Evolutionary conservation across 2,329 filamentous ascomycete species (phyloP).

Genomic region (Ustulina deusta): DNA sequence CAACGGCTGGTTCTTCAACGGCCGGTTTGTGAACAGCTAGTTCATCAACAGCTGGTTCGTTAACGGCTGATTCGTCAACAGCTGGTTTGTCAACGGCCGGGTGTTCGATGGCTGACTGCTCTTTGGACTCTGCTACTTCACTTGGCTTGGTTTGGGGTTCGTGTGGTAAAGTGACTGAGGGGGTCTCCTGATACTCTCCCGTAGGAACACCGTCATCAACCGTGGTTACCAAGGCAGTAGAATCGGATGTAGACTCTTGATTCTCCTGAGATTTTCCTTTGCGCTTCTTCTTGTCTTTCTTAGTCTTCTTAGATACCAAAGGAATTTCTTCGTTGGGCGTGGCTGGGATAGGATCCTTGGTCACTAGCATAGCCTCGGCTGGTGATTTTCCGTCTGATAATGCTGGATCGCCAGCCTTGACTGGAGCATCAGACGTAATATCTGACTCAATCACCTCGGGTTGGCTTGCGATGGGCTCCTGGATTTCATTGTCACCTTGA

Average conservation of each 20-base stretch:
- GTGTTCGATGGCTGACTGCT: background rate
- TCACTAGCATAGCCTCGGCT: background rate
- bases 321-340: constrained; percentile 41
- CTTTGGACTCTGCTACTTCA: constrained; percentile 28
- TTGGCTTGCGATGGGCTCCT: background rate
- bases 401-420: constrained; percentile 2
- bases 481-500: background rate
- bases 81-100: background rate
- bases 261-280: constrained; percentile 41
- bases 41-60: background rate
- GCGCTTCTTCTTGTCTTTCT: constrained; percentile 48
- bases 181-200: constrained; percentile 1
- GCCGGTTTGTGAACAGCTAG: too few species aligned
- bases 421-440: background rate
- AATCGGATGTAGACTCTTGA: constrained; percentile 37
- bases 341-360: background rate
- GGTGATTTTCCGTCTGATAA: background rate
- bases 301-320: constrained; percentile 47
- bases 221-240: constrained; percentile 26
- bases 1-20: background rate
- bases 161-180: background rate
- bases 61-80: background rate
- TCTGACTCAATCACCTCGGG: constrained; percentile 1
- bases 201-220: background rate
- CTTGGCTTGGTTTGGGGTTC: constrained; percentile 9